Evolutionary conservation across 768 basidiomycete genomes (phyloP), one percentile per base, ranked within the genome.

Genomic region (Amanita muscaria): DNA sequence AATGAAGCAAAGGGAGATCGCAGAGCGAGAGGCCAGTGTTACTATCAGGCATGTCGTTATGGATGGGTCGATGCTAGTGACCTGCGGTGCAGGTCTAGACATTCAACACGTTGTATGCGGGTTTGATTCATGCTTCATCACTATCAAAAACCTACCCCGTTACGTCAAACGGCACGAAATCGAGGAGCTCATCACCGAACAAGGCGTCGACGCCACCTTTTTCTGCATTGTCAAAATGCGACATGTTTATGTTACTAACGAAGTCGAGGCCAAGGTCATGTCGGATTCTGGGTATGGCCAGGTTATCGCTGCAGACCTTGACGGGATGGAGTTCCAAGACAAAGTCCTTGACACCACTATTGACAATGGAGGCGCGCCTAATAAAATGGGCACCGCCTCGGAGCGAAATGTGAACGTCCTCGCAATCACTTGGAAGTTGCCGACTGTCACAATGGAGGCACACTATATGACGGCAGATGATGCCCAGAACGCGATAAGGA

Each of bases 101-200:
- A 60, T 80, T 27, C 57, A 57, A 30, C 56, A 61, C 27, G 49
- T 77, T 22, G 56, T 75, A 21, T 63, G 70, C 14, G 77, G 76
- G 3, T 78, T 76, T 49, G 74, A 80, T 30, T 68, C 71, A 4
- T 75, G 72, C 51, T 64, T 64, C 10, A 55, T 80, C 22, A 67
- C 56, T 1, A 58, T 80, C 35, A 64, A 59, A 40, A 69, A 70
- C 44, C 61, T 80, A 24, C 73, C 77, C 0, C 40, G 46, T n/a
- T 58, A 71, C 25, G 64, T 63, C 3, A 66, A 56, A 29, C 57
- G 55, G 4, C 48, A 58, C 2, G 73, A 78, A 35, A 56, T 80
- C 12, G 58, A 46, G 5, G 59, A 62, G 0, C 58, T 79, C 5
- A 69, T 79, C 46, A 55, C 55, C 3, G 60, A 61, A 27, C 74